phyloP scores from a whole-genome alignment of 202 grass and related monocot species.

The Panicum virgatum region DNA sequence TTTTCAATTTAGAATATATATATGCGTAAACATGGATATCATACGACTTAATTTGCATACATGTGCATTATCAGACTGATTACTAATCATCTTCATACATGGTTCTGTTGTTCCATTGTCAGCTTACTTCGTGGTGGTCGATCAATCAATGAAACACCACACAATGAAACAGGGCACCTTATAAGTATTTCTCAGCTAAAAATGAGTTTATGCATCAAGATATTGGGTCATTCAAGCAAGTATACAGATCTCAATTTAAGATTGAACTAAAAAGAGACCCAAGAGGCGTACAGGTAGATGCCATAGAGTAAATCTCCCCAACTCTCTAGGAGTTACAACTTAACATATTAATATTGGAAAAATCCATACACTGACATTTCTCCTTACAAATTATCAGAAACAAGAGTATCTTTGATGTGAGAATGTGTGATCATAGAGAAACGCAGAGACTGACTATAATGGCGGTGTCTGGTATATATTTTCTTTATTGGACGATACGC shows the following conservation, averaged over 20 bases:
- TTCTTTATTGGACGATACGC: not conserved
- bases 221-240: not conserved
- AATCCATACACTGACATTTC: not conserved
- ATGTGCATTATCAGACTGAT: not conserved
- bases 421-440: not conserved
- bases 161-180: not conserved
- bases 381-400: not conserved
- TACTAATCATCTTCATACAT: not conserved
- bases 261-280: not conserved
- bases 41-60: constrained; percentile 6
- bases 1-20: not conserved
- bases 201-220: not conserved
- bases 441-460: not conserved
- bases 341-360: not conserved
- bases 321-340: not conserved
- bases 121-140: not conserved
- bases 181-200: not conserved
- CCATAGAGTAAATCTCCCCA: not conserved
- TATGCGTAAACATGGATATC: not conserved
- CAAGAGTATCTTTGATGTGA: not conserved
- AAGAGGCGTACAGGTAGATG: not conserved
- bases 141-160: not conserved
- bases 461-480: not conserved
- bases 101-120: not conserved
- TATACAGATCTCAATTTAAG: not conserved